Base-by-base conservation (phyloP, 805 yeast species). In the Candida tallmaniae region DNA sequence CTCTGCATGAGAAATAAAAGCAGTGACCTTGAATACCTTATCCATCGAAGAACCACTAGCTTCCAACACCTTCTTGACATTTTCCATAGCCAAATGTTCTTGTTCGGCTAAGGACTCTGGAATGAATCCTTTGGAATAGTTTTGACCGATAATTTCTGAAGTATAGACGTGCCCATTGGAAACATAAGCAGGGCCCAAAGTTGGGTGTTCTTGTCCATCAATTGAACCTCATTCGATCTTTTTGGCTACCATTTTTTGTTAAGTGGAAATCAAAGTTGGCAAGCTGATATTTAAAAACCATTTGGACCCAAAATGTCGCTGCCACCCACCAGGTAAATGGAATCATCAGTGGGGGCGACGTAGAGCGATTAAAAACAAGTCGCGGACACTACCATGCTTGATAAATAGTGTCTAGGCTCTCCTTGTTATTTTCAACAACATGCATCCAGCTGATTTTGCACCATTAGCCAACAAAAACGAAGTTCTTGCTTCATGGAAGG, bases 131-230 rank as follows among this genome's bases (percentile, higher is more conserved):
- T 63, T 56, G 22, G 55, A 51, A 21, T 55, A 52, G 39, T 68
- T 65, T 19, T 50, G 51, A 14, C 78, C 78, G 11, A 67, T 57
- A 27, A 59, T 53, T 2, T 78, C 79, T n/a, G 76, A 67, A 7
- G 76, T 65, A 54, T 64, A 71, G 14, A 73, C 55, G 30, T 48
- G 49, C 1, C 53, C 53, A 36, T 52, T 52, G 30, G 45, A 45
- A 9, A 39, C 50, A 52, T 50, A 54, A 16, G 59, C 59, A 11
- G 58, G 59, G n/a, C 48, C 54, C 28, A 54, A 43, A 13, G 50
- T 54, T 14, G 59, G 59, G 27, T 54, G 58, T 40, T 59, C 64
- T 32, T 42, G 44, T n/a, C 56, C 58, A 21, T 46, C 54, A 36
- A 54, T 47, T 14, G 58, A 50, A 20, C 56, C 42, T 58, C 59